Evolutionary conservation across 257 asterid species (phyloP), one percentile per base, ranked within the genome.

Genomic region (Nicotiana noctiflora): DNA sequence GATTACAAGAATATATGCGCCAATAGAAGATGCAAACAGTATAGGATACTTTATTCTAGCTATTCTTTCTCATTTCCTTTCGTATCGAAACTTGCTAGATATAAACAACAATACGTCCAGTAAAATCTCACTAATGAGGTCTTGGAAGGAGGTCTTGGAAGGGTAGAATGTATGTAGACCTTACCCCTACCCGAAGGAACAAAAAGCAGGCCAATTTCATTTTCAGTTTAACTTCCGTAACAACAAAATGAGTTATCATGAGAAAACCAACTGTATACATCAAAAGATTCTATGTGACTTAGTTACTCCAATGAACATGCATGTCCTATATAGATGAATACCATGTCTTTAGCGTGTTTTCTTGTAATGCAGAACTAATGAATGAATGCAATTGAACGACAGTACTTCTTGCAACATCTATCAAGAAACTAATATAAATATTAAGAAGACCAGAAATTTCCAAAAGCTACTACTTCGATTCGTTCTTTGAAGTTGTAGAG

Each of bases 331-430:
- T 23, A 74, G 44, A 74, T 74, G 49, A 40, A 49, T 72, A 46
- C 59, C 37, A 46, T 1, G 77, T 6, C 77, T 72, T 51, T 23
- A 4, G 77, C 14, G 40, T 72, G 40, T 72, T 74, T 46, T 49
- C 57, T 44, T 44, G 61, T 72, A 72, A 49, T 74, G 78, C 76
- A 64, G 60, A 79, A 64, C 77, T 18, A 80, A 88, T 86, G 84
- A 89, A 88, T 86, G 89, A 85, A 88, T 83, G 85, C 80, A 77
- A 40, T 79, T 52, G 66, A 75, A 67, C 25, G 76, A 75, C 49
- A 40, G 49, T 40, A 40, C 49, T 8, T 8, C 44, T 74, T 23
- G 78, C 60, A 74, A 74, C 61, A 72, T 49, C 40, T 60, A 79
- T 79, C 17, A 17, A n/a, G 31, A 44, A 52, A 44, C 70, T 9